Conservation (phyloP, 169 alveolate species). For the Plasmodium berghei region DNA sequence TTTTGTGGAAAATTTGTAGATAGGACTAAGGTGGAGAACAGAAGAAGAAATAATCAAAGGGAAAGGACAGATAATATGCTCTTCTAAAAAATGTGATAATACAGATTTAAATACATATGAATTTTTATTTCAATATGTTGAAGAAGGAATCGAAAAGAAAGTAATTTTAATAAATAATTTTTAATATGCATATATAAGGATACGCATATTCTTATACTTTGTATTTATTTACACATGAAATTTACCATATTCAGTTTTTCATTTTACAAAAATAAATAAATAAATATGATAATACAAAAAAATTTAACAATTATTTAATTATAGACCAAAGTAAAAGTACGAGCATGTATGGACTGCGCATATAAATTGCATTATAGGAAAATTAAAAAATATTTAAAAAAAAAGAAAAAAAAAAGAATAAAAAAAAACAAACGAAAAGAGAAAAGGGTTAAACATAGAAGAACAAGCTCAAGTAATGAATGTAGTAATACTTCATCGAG, state of each 20-base stretch:
- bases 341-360: constrained; percentile 72
- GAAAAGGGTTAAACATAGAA: neutral
- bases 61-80: constrained; percentile 61
- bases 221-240: neutral
- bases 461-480: constrained; percentile 6
- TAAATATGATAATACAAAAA: too few species aligned
- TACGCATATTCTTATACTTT: neutral
- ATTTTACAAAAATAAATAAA: too few species aligned
- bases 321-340: constrained; percentile 48
- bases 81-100: constrained; percentile 52
- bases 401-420: constrained; percentile 31
- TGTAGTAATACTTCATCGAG: constrained; percentile 3
- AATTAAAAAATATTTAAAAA: constrained; percentile 55
- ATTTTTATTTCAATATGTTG: constrained; percentile 46
- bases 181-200: neutral
- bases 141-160: constrained; percentile 28
- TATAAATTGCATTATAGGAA: constrained; percentile 48
- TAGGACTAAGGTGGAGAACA: constrained; percentile 75
- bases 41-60: constrained; percentile 69
- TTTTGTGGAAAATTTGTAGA: neutral
- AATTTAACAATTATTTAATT: neutral
- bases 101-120: constrained; percentile 49
- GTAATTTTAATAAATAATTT: neutral
- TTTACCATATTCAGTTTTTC: neutral
- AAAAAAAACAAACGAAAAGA: constrained; percentile 17